Conservation (phyloP, 1,139 yeast genomes). For the Pichia kudriavzevii region DNA sequence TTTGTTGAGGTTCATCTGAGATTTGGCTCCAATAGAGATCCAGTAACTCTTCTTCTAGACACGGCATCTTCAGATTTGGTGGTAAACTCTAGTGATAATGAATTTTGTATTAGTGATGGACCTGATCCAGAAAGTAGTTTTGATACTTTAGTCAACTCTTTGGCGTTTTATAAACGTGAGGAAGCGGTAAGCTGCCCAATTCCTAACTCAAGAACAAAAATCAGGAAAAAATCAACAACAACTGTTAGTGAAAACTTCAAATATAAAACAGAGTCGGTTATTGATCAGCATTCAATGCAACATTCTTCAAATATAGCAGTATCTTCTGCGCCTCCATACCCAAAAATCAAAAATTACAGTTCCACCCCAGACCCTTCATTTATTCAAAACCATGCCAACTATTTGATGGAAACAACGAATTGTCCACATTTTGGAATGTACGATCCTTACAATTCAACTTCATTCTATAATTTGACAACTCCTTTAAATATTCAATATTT, state of each 20-base stretch:
- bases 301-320: too few relatives aligned
- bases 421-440: conserved; percentile 40
- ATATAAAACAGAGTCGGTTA: too few relatives aligned
- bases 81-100: conserved; percentile 29
- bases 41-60: conserved; percentile 45
- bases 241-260: too few relatives aligned
- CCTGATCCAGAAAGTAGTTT: not conserved
- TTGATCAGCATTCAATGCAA: too few relatives aligned
- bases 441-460: conserved; percentile 35
- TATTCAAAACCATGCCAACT: conserved; percentile 29
- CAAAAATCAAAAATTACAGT: too few relatives aligned
- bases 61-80: conserved; percentile 62
- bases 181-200: too few relatives aligned
- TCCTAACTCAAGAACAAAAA: too few relatives aligned
- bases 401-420: conserved; percentile 13
- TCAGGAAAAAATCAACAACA: too few relatives aligned
- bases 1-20: conserved; percentile 36
- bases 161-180: too few relatives aligned
- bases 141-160: too few relatives aligned
- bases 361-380: not conserved
- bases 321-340: too few relatives aligned
- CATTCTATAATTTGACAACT: conserved; percentile 39
- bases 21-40: conserved; percentile 47
- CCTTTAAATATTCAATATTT: conserved; percentile 46
- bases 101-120: conserved; percentile 3